phyloP scores from a whole-genome alignment of 1,139 yeast genomes.

The Scheffersomyces titani region DNA sequence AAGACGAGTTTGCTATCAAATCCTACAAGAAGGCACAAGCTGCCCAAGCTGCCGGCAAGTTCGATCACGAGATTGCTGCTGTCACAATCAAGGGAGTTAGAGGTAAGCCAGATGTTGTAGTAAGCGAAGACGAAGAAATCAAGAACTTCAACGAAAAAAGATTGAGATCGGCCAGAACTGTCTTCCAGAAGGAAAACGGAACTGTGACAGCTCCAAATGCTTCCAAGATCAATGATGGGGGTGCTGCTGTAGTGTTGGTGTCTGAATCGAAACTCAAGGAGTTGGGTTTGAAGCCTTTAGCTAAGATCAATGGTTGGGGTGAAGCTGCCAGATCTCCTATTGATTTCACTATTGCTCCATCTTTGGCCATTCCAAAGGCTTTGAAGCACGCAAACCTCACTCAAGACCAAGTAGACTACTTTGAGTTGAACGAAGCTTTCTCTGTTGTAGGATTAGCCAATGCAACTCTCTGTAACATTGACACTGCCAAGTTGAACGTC shows the following conservation, averaged over 20 bases:
- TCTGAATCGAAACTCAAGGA: slow-evolving; percentile 82
- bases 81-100: slow-evolving; percentile 85
- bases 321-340: slow-evolving; percentile 95
- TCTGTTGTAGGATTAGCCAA: slow-evolving; percentile 94
- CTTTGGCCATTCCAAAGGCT: slow-evolving; percentile 93
- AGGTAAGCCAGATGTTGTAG: slow-evolving; percentile 84
- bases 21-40: slow-evolving; percentile 78
- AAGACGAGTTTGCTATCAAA: slow-evolving; percentile 67
- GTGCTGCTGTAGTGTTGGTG: slow-evolving; percentile 87
- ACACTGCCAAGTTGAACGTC: slow-evolving; percentile 74
- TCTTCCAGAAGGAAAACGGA: slow-evolving; percentile 88
- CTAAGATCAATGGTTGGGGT: slow-evolving; percentile 91
- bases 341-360: slow-evolving; percentile 93
- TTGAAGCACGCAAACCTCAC: slow-evolving; percentile 77
- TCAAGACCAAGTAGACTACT: slow-evolving; percentile 65
- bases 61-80: slow-evolving; percentile 78
- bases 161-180: slow-evolving; percentile 83
- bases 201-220: slow-evolving; percentile 97
- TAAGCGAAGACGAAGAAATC: slow-evolving; percentile 74
- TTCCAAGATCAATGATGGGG: slow-evolving; percentile 95
- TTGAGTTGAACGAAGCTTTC: slow-evolving; percentile 96
- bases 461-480: slow-evolving; percentile 68
- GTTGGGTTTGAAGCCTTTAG: slow-evolving; percentile 83
- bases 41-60: slow-evolving; percentile 81
- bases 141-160: slow-evolving; percentile 73